Evolutionary conservation across 148 eudicot species (phyloP).

Genomic region (Vaccinium myrtillus): DNA sequence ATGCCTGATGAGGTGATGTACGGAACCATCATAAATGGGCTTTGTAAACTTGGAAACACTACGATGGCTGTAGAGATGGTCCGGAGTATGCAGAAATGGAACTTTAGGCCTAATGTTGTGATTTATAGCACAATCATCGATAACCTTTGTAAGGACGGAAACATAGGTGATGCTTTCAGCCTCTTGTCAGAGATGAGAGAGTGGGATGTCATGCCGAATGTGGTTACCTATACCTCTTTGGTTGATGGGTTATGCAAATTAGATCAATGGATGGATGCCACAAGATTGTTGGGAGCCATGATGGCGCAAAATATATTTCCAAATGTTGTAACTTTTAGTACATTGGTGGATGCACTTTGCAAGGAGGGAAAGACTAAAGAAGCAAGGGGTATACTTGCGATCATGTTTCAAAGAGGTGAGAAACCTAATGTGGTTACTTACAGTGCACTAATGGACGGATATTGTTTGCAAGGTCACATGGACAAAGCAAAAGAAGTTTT

Average conservation of each 20-base stretch:
- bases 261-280: neutral
- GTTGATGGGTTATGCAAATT: neutral
- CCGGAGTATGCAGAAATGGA: conserved; percentile 5
- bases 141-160: conserved; percentile 15
- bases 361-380: no score
- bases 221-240: neutral
- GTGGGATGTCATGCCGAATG: neutral
- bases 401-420: no score
- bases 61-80: conserved; percentile 4
- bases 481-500: no score
- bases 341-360: no score
- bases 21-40: no score
- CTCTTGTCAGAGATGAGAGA: conserved; percentile 9
- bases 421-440: no score
- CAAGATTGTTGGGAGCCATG: neutral
- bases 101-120: neutral
- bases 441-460: no score
- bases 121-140: conserved; percentile 6
- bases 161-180: conserved; percentile 3
- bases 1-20: no score
- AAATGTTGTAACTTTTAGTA: no score
- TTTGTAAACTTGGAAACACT: conserved; percentile 6
- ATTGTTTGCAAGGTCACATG: no score
- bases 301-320: no score
- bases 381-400: no score